Evolutionary conservation across 2,329 filamentous ascomycete species (phyloP), one percentile per base, ranked within the genome.

Genomic region (Aureobasidium musti): DNA sequence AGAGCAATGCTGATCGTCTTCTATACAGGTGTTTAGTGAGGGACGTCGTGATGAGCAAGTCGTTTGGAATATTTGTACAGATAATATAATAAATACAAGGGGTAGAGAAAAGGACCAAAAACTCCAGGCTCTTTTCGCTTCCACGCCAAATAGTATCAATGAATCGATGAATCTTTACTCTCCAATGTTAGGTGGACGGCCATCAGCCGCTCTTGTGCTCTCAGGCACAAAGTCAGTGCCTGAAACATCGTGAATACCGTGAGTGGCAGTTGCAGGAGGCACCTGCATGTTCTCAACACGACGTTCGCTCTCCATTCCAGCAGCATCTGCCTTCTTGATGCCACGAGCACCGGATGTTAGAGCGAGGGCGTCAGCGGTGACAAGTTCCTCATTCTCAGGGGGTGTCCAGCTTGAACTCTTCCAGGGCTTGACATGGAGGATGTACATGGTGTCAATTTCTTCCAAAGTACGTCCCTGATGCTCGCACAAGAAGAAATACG

Each of bases 401-500:
- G 76, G 70, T 26, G 68, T 64, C 76, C 76, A 78, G 41, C 73
- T 73, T 28, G 70, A 68, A 35, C 71, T 74, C 70, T 77, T 73
- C 69, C 69, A 72, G 19, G 76, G 76, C 50, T 70, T 73, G 64
- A 78, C 75, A 33, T 73, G 70, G 41, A 76, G 68, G 35, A 77
- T 71, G 70, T 77, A 78, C 76, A 78, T 78, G 5, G 76, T 77
- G 67, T 79, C 77, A 23, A 78, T 79, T 68, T 79, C 77, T 70
- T 79, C 77, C 23, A 79, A 70, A 2, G 71, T 73, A 23, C 77
- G 70, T 54, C 77, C 77, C 64, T 77, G 74, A 65, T 70, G 72
- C 66, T 79, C 77, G 54, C 74, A 75, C 19, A 79, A 70, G 72
- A 78, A 79, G 71, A 78, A 78, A 72, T 77, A 79, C 19, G 77